Evolutionary conservation across 1,139 yeast species (phyloP).

Genomic region (Suhomyces ambrosiae): DNA sequence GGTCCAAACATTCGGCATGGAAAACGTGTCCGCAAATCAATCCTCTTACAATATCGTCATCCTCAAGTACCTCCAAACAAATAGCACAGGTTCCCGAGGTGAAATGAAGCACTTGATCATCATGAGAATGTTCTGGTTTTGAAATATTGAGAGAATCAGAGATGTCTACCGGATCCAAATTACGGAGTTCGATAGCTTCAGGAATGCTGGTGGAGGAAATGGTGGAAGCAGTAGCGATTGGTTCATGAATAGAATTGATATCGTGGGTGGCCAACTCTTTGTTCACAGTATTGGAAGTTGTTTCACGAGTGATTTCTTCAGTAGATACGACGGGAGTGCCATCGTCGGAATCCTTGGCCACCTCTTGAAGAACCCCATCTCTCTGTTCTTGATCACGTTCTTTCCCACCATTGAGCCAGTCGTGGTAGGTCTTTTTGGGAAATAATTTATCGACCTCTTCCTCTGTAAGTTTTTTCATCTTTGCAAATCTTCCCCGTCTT

Average conservation of each 20-base stretch:
- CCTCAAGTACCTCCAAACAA: slow-evolving; percentile 68
- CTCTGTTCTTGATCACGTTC: slow-evolving; percentile 39
- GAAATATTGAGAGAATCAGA: no score
- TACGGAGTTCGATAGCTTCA: slow-evolving; percentile 5
- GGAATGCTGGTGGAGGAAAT: not conserved
- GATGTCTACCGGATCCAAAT: slow-evolving; percentile 2
- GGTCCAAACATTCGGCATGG: slow-evolving; percentile 79
- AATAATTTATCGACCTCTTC: slow-evolving; percentile 67
- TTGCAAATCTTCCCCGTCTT: slow-evolving; percentile 42
- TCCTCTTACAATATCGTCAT: slow-evolving; percentile 68
- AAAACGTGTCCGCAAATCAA: slow-evolving; percentile 83
- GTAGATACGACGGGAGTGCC: no score
- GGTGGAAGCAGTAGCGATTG: slow-evolving; percentile 1
- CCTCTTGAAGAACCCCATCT: slow-evolving; percentile 41
- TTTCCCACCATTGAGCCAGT: slow-evolving; percentile 64
- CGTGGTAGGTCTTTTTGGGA: slow-evolving; percentile 62
- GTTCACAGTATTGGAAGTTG: not conserved
- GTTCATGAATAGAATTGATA: no score
- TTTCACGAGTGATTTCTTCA: not conserved
- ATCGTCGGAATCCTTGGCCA: slow-evolving; percentile 22
- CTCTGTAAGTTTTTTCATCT: slow-evolving; percentile 57
- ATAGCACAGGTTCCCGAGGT: slow-evolving; percentile 81
- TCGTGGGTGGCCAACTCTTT: not conserved
- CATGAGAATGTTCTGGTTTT: slow-evolving; percentile 3
- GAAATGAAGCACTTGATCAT: slow-evolving; percentile 44